Evolutionary conservation across 495 filamentous ascomycete species (phyloP).

Genomic region (Hypoxylon fragiforme): DNA sequence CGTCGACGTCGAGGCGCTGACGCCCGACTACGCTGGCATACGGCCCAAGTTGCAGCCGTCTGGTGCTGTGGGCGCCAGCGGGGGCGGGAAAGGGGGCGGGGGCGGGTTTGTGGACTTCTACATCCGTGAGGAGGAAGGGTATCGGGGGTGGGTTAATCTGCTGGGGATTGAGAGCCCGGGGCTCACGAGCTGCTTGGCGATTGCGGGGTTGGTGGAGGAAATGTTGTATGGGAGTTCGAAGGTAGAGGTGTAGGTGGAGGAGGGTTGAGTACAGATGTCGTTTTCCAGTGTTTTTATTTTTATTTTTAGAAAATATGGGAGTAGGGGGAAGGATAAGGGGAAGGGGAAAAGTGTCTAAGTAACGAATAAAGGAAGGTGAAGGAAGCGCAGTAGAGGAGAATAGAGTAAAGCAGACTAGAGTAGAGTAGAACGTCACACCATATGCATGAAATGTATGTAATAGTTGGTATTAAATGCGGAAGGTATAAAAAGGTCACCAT

Average conservation of each 20-base stretch:
- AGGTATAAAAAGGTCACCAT: no score
- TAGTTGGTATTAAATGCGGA: no score
- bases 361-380: no score
- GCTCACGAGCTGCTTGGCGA: slow-evolving; percentile 85
- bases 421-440: no score
- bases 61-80: slow-evolving; percentile 57
- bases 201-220: slow-evolving; percentile 78
- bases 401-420: no score
- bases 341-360: no score
- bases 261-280: not conserved
- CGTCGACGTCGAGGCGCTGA: slow-evolving; percentile 66
- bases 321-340: not conserved
- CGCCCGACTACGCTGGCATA: slow-evolving; percentile 86
- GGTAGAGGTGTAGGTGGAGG: slow-evolving; percentile 5
- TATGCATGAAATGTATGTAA: no score
- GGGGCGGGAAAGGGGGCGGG: slow-evolving; percentile 52
- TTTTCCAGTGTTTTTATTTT: no score
- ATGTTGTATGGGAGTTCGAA: slow-evolving; percentile 63
- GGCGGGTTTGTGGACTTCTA: slow-evolving; percentile 82
- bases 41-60: slow-evolving; percentile 77
- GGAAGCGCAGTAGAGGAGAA: no score
- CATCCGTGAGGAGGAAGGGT: slow-evolving; percentile 79
- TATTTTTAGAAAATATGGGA: not conserved
- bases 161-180: slow-evolving; percentile 95
- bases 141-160: slow-evolving; percentile 85